phyloP scores from a whole-genome alignment of 2,329 filamentous ascomycete genomes.

The Helicocarpus griseus region DNA sequence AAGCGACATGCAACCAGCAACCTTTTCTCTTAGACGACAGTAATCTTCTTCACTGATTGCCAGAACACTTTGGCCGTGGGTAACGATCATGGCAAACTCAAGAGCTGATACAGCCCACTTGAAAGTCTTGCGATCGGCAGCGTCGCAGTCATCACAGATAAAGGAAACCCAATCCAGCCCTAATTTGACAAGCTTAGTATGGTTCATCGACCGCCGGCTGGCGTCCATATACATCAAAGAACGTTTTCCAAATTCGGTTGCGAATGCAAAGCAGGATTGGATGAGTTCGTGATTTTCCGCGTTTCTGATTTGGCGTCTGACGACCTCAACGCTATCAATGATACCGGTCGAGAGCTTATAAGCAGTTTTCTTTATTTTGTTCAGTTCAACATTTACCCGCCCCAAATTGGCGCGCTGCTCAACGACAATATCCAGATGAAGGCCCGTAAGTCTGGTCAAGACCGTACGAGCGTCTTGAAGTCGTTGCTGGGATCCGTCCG shows the following conservation, averaged over 20 bases:
- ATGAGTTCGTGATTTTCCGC: conserved; percentile 91
- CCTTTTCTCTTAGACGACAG: conserved; percentile 68
- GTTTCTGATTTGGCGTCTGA: conserved; percentile 63
- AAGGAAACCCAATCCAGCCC: conserved; percentile 97
- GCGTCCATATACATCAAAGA: conserved; percentile 93
- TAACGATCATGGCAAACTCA: conserved; percentile 97
- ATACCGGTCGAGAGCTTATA: conserved; percentile 97
- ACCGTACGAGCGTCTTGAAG: conserved; percentile 68
- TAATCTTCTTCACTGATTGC: conserved; percentile 85
- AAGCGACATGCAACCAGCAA: conserved; percentile 93
- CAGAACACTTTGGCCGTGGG: conserved; percentile 84
- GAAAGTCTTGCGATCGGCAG: conserved; percentile 90
- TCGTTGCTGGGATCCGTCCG: conserved; percentile 71
- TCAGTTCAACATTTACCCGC: conserved; percentile 81
- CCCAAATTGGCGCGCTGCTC: conserved; percentile 89
- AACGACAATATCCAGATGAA: conserved; percentile 78
- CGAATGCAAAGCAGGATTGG: conserved; percentile 95
- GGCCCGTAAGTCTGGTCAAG: conserved; percentile 68
- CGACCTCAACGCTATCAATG: conserved; percentile 95
- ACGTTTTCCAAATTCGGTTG: conserved; percentile 95
- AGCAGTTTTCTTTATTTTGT: conserved; percentile 88
- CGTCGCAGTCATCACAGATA: conserved; percentile 92
- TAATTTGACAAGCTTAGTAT: conserved; percentile 84
- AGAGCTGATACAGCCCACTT: conserved; percentile 92
- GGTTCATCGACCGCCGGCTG: conserved; percentile 93